Evolutionary conservation across 2,329 filamentous ascomycete species (phyloP).

Genomic region (Ophiocordyceps polyrhachis-furcata): DNA sequence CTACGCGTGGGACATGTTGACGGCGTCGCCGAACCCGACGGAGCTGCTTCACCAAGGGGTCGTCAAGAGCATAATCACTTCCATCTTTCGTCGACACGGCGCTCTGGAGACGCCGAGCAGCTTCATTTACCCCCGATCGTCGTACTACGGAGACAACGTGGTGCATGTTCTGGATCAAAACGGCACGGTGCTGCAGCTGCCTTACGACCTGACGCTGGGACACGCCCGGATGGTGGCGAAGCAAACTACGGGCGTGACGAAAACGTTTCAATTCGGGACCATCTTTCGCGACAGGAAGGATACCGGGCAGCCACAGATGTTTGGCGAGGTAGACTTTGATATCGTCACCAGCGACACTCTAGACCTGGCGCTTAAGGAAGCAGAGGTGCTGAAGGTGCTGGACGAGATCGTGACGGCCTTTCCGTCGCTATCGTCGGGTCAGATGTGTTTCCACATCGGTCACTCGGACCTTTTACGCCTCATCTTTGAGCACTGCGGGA

Average conservation of each 20-base stretch:
- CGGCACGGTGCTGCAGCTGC: conserved; percentile 82
- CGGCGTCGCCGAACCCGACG: conserved; percentile 29
- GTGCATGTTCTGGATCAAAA: conserved; percentile 67
- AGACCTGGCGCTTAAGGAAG: conserved; percentile 77
- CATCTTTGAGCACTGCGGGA: conserved; percentile 79
- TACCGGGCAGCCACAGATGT: conserved; percentile 64
- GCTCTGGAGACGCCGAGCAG: conserved; percentile 65
- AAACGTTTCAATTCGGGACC: conserved; percentile 71
- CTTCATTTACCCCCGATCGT: conserved; percentile 63
- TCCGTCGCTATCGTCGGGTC: conserved; percentile 48
- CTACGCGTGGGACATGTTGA: conserved; percentile 56
- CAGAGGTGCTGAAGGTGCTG: conserved; percentile 81
- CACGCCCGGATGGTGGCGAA: conserved; percentile 72
- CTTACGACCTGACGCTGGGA: conserved; percentile 79
- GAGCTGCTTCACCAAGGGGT: conserved; percentile 54
- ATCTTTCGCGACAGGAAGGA: conserved; percentile 67
- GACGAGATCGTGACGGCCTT: conserved; percentile 78
- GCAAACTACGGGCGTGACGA: conserved; percentile 41
- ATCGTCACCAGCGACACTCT: conserved; percentile 70
- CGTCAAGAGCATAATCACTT: conserved; percentile 54
- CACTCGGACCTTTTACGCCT: conserved; percentile 73
- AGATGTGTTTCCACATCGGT: conserved; percentile 80
- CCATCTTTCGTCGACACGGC: conserved; percentile 76
- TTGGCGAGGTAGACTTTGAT: conserved; percentile 89
- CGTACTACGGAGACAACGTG: conserved; percentile 54